A percentile compares a stretch with the other conserved stretches of the same genome.
These are phyloP conservation scores for Talaromyces sp. DNA, from an alignment of 2,329 filamentous ascomycete species.

Conservation along the genomic window DNA sequence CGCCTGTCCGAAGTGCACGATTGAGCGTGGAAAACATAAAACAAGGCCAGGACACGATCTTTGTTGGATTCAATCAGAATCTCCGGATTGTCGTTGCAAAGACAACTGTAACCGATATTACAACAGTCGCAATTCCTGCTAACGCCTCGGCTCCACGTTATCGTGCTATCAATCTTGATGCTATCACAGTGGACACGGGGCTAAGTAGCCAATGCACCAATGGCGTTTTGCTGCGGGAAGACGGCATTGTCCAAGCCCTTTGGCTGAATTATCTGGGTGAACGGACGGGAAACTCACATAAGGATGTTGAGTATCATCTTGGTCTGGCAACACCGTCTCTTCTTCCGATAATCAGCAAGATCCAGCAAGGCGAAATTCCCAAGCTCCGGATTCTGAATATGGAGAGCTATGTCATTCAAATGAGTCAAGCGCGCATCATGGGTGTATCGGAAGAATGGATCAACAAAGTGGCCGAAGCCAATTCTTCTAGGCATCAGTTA, in stretches of 20 bases:
- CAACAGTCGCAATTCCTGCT: conserved; percentile 90
- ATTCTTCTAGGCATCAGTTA: conserved; percentile 87
- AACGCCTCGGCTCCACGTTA: conserved; percentile 89
- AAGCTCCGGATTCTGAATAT: conserved; percentile 86
- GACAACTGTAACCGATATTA: conserved; percentile 94
- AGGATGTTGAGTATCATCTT: conserved; percentile 95
- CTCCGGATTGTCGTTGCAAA: conserved; percentile 88
- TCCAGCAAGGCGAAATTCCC: conserved; percentile 73
- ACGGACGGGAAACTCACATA: conserved; percentile 67
- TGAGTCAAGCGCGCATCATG: conserved; percentile 96
- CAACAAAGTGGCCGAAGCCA: conserved; percentile 77
- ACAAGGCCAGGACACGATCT: conserved; percentile 90
- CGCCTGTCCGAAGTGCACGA: conserved; percentile 82
- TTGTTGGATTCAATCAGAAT: conserved; percentile 97
- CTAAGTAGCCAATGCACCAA: conserved; percentile 88
- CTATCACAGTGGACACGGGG: conserved; percentile 92
- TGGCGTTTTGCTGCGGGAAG: conserved; percentile 81
- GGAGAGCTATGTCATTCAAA: conserved; percentile 90
- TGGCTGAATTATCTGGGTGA: conserved; percentile 98
- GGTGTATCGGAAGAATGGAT: conserved; percentile 96
- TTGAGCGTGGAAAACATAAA: conserved; percentile 77
- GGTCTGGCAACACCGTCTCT: conserved; percentile 84
- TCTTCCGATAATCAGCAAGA: conserved; percentile 79
- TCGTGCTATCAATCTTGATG: conserved; percentile 90
- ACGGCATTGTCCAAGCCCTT: conserved; percentile 87